Conservation (phyloP, 2,329 filamentous ascomycete genomes). For the Zasmidium angulare region DNA sequence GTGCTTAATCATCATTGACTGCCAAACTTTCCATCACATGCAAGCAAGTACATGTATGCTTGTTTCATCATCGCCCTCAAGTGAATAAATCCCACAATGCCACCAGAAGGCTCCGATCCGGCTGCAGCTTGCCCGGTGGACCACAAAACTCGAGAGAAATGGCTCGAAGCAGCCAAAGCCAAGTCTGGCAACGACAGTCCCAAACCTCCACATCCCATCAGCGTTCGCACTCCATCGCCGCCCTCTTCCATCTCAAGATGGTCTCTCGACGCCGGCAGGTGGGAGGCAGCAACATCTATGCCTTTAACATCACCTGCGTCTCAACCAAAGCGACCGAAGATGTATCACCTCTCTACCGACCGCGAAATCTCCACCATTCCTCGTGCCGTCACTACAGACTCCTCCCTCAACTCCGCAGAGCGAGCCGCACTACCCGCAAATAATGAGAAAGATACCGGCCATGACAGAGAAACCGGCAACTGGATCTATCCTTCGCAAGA, state of each 20-base stretch:
- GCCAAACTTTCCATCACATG: conserved; percentile 1
- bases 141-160: conserved; percentile 81
- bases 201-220: conserved; percentile 16
- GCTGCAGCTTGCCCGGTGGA: conserved; percentile 76
- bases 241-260: conserved; percentile 26
- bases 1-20: conserved; percentile 5
- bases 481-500: conserved; percentile 97
- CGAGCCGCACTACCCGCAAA: conserved; percentile 55
- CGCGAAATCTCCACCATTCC: conserved; percentile 79
- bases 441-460: conserved; percentile 73
- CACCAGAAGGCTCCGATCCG: conserved; percentile 36
- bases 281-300: conserved; percentile 24
- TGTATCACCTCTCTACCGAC: conserved; percentile 56
- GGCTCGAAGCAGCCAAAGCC: conserved; percentile 70
- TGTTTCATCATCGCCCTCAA: not conserved
- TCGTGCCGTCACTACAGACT: conserved; percentile 35
- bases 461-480: conserved; percentile 70
- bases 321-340: conserved; percentile 33
- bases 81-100: conserved; percentile 19
- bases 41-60: too few relatives aligned
- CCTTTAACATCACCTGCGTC: conserved; percentile 15
- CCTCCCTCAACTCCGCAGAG: conserved; percentile 39
- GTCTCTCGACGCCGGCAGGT: conserved; percentile 36
- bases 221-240: conserved; percentile 16
- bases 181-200: conserved; percentile 20